phyloP scores from a whole-genome alignment of 2,329 filamentous ascomycete genomes.

The Aspergillus ustus region DNA sequence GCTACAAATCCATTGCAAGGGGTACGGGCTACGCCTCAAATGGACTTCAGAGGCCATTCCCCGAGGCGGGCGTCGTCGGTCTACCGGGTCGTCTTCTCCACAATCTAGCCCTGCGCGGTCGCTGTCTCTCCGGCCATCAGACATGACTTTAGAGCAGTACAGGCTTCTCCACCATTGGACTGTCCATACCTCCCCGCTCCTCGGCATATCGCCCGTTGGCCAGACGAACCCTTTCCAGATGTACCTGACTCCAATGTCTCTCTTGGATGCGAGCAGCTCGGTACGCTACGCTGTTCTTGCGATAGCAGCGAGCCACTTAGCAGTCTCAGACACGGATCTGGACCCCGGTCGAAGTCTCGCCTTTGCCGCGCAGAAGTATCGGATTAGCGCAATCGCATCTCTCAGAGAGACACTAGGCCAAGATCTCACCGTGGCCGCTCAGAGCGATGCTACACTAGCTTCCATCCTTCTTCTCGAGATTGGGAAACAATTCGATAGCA shows the following conservation, averaged over 20 bases:
- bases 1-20: background rate
- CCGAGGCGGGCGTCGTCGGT: too few relatives aligned
- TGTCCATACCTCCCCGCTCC: background rate
- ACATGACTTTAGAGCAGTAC: conserved; percentile 3
- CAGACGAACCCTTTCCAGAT: background rate
- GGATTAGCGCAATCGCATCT: background rate
- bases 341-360: background rate
- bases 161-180: conserved; percentile 5
- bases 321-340: background rate
- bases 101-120: too few relatives aligned
- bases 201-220: background rate
- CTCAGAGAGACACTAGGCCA: background rate
- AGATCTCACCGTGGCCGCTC: background rate
- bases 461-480: background rate
- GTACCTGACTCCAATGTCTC: conserved; percentile 2
- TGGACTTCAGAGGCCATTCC: too few relatives aligned
- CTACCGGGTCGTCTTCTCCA: too few relatives aligned
- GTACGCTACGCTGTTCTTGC: background rate
- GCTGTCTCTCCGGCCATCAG: background rate
- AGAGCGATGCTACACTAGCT: background rate
- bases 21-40: background rate
- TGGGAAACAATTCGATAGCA: background rate
- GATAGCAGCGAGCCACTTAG: background rate
- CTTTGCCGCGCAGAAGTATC: background rate
- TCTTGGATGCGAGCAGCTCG: background rate